Evolutionary conservation across 306 rosid species (phyloP).

Genomic region (Ammopiptanthus mongolicus): DNA sequence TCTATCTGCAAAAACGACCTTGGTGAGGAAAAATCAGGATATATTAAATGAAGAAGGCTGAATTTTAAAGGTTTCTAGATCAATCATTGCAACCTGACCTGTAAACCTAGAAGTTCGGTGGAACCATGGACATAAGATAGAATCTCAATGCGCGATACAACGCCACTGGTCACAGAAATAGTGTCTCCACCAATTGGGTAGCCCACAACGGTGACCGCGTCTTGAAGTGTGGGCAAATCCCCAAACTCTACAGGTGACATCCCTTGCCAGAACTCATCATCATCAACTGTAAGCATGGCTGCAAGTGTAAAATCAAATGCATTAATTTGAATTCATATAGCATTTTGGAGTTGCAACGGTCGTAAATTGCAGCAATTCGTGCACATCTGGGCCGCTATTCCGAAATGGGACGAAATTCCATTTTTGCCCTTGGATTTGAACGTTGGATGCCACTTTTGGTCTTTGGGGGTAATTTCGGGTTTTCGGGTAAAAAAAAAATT

Average conservation of each 20-base stretch:
- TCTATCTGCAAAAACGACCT: conserved; percentile 59
- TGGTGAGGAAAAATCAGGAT: conserved; percentile 11
- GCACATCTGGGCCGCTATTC: too few relatives aligned
- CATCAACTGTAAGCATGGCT: conserved; percentile 90
- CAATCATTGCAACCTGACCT: conserved; percentile 47
- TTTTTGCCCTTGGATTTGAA: too few relatives aligned
- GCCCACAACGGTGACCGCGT: conserved; percentile 94
- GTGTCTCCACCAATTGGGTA: conserved; percentile 98
- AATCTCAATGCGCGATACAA: conserved; percentile 89
- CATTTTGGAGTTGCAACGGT: too few relatives aligned
- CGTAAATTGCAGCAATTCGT: too few relatives aligned
- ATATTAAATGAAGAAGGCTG: neutral
- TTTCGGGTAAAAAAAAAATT: too few relatives aligned
- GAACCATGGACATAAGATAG: conserved; percentile 93
- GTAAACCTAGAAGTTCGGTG: conserved; percentile 94
- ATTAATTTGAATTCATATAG: conserved; percentile 9
- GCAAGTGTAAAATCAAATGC: conserved; percentile 32
- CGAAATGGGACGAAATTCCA: too few relatives aligned
- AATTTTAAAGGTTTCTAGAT: neutral
- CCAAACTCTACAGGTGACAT: conserved; percentile 87
- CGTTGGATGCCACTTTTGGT: too few relatives aligned
- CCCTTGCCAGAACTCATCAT: conserved; percentile 93
- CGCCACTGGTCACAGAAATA: conserved; percentile 97
- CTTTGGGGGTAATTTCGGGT: too few relatives aligned
- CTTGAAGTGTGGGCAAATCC: conserved; percentile 82